Evolutionary conservation across 495 filamentous ascomycete genomes (phyloP).

Genomic region (Penicillium antarcticum): DNA sequence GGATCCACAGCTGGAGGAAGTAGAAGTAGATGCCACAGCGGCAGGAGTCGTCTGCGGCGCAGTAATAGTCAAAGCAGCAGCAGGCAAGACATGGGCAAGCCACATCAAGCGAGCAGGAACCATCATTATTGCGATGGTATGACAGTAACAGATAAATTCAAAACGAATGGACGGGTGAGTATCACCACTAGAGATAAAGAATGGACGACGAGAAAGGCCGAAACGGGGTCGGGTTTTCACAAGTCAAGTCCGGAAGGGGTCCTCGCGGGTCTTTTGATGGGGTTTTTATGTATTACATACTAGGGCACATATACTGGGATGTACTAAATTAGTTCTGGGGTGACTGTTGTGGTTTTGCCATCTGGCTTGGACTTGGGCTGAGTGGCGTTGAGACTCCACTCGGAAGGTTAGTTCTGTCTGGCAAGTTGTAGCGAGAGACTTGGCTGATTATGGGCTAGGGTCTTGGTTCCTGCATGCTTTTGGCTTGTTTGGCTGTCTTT

Average conservation of each 20-base stretch:
- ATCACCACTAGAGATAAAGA: not conserved
- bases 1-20: not conserved
- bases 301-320: too few relatives aligned
- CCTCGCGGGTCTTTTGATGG: not conserved
- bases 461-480: constrained; percentile 1
- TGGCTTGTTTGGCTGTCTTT: not conserved
- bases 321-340: not conserved
- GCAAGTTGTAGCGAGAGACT: constrained; percentile 3
- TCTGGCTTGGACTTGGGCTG: not conserved
- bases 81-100: constrained; percentile 1
- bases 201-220: not conserved
- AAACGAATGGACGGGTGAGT: constrained; percentile 6
- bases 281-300: not conserved
- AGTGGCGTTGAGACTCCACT: constrained; percentile 5
- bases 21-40: not conserved
- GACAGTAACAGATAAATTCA: not conserved
- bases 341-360: not conserved
- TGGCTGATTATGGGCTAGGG: not conserved
- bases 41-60: not conserved
- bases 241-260: not conserved
- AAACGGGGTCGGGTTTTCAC: not conserved
- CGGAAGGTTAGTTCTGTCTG: not conserved
- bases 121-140: not conserved
- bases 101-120: not conserved
- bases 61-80: constrained; percentile 1